These are phyloP conservation scores for Talaromyces ruber DNA, from an alignment of 495 filamentous ascomycete genomes.

Conservation along the genomic window DNA sequence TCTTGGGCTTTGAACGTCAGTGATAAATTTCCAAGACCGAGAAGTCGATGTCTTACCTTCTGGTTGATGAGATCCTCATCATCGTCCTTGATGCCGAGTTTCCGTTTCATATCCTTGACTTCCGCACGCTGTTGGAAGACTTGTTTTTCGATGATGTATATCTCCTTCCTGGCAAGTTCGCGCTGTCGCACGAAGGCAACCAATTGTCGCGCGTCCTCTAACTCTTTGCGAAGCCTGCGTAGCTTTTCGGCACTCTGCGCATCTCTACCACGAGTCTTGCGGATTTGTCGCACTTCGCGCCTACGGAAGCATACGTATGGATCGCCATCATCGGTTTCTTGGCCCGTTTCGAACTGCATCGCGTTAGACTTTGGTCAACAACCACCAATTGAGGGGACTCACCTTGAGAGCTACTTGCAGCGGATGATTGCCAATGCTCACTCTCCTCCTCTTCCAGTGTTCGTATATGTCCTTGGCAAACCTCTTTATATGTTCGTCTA, in stretches of 20 bases:
- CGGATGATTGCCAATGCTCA: constrained; percentile 53
- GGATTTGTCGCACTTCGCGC: constrained; percentile 85
- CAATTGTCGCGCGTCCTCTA: constrained; percentile 81
- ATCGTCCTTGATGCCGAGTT: constrained; percentile 79
- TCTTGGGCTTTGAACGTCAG: constrained; percentile 51
- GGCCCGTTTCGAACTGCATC: constrained; percentile 72
- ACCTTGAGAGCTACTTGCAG: constrained; percentile 72
- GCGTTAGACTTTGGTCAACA: constrained; percentile 15
- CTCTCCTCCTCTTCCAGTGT: constrained; percentile 74
- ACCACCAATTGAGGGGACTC: constrained; percentile 7
- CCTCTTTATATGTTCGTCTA: constrained; percentile 53
- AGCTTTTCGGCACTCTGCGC: constrained; percentile 91
- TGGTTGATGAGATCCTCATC: constrained; percentile 94
- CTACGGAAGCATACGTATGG: constrained; percentile 98
- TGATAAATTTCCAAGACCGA: neutral
- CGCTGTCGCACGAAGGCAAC: constrained; percentile 67
- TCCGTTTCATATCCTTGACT: constrained; percentile 80
- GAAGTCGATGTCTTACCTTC: constrained; percentile 52
- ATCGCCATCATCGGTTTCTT: constrained; percentile 90
- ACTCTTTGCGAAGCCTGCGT: constrained; percentile 80
- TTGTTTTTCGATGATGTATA: constrained; percentile 60
- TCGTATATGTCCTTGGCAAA: constrained; percentile 85
- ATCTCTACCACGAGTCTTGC: constrained; percentile 91
- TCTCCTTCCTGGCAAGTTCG: constrained; percentile 68
- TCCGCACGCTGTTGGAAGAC: constrained; percentile 74